Evolutionary conservation across 176 grass and related monocot species (phyloP).

Genomic region (Dendrocalamus sinicus): DNA sequence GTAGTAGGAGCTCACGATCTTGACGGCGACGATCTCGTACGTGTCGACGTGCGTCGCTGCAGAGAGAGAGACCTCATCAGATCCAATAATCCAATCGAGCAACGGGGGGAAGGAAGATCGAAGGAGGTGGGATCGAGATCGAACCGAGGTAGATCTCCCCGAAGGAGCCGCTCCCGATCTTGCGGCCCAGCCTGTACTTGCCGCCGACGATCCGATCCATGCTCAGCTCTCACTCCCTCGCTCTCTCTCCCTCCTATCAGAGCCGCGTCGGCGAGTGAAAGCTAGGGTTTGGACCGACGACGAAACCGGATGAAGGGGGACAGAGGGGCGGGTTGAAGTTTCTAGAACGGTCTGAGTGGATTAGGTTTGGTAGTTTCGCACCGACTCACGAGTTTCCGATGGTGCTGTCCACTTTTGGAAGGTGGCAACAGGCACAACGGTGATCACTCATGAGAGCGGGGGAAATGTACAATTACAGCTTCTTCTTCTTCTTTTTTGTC

Average conservation of each 20-base stretch:
- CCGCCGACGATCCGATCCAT: conserved; percentile 74
- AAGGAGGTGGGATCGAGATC: neutral
- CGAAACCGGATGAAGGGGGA: neutral
- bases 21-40: conserved; percentile 86
- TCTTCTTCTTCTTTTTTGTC: too few relatives aligned
- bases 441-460: too few relatives aligned
- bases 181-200: conserved; percentile 73
- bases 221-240: neutral
- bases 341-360: conserved; percentile 40
- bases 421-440: too few relatives aligned
- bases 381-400: too few relatives aligned
- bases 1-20: conserved; percentile 63
- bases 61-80: conserved; percentile 41
- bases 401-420: neutral
- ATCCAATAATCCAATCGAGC: conserved; percentile 11
- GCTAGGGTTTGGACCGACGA: conserved; percentile 42
- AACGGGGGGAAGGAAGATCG: neutral
- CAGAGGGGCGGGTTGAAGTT: conserved; percentile 22
- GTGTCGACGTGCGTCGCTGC: conserved; percentile 82
- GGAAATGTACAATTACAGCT: too few relatives aligned
- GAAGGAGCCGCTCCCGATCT: conserved; percentile 83
- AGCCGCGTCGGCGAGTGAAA: conserved; percentile 19
- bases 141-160: conserved; percentile 79
- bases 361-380: neutral
- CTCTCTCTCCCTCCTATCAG: neutral